These are phyloP conservation scores for Pholiota adiposa DNA, from an alignment of 1,284 basidiomycete species.

Conservation along the genomic window DNA sequence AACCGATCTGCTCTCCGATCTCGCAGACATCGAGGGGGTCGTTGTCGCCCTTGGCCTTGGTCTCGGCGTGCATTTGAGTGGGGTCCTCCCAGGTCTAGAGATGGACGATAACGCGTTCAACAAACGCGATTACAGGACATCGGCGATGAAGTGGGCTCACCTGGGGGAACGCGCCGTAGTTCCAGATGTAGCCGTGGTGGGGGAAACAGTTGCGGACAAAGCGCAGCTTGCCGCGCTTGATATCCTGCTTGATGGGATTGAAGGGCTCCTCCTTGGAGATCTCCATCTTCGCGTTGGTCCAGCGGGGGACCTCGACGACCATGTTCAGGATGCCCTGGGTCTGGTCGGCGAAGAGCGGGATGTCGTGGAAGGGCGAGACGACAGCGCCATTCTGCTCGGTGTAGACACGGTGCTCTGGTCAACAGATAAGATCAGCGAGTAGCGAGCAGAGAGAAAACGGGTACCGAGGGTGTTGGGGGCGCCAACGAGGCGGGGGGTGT, in stretches of 20 bases:
- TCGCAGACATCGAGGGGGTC: slow-evolving; percentile 99
- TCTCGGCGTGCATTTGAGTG: slow-evolving; percentile 86
- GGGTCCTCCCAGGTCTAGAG: slow-evolving; percentile 98
- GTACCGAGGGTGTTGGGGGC: slow-evolving; percentile 93
- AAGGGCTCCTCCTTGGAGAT: slow-evolving; percentile 97
- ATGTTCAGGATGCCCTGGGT: slow-evolving; percentile 95
- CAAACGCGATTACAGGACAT: slow-evolving; percentile 1
- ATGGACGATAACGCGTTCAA: slow-evolving; percentile 11
- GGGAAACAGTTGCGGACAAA: slow-evolving; percentile 99
- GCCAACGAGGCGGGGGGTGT: slow-evolving; percentile 79
- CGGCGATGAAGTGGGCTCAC: slow-evolving; percentile 38
- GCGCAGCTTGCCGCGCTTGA: slow-evolving; percentile 95
- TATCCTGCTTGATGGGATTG: slow-evolving; percentile 99
- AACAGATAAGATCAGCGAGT: slow-evolving; percentile 20
- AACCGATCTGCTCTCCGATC: slow-evolving; percentile 98
- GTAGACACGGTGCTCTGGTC: slow-evolving; percentile 90
- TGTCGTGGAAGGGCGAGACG: slow-evolving; percentile 94
- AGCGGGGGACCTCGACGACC: slow-evolving; percentile 98
- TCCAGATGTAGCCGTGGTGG: slow-evolving; percentile 99
- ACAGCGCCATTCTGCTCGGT: slow-evolving; percentile 89
- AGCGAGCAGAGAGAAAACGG: slow-evolving; percentile 3
- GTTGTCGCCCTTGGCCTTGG: slow-evolving; percentile 99
- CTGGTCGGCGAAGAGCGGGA: slow-evolving; percentile 95
- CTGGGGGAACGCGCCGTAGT: slow-evolving; percentile 97
- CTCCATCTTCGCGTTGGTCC: slow-evolving; percentile 99